These are phyloP conservation scores for Coniferiporia sulphurascens DNA, from an alignment of 1,284 basidiomycete species.

Conservation along the genomic window DNA sequence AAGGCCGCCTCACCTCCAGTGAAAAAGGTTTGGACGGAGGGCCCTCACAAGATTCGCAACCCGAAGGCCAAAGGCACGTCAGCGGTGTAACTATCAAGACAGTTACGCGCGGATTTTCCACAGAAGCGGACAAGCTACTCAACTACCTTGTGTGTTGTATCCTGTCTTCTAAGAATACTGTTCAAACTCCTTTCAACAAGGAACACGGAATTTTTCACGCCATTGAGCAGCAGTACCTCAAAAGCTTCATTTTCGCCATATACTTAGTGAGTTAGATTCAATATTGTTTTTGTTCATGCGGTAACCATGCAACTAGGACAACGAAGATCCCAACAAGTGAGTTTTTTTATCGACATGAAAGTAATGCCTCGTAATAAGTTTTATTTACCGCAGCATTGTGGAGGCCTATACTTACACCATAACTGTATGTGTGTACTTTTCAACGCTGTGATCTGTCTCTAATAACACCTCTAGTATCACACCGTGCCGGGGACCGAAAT, in stretches of 20 bases:
- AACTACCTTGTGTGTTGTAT: conserved; percentile 60
- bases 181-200: conserved; percentile 32
- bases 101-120: conserved; percentile 67
- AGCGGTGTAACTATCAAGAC: conserved; percentile 45
- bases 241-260: conserved; percentile 76
- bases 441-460: not conserved
- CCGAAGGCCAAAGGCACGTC: conserved; percentile 17
- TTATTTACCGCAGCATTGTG: conserved; percentile 49
- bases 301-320: conserved; percentile 44
- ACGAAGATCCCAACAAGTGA: conserved; percentile 74
- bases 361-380: not conserved
- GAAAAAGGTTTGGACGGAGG: conserved; percentile 22
- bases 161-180: conserved; percentile 12
- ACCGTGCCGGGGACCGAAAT: conserved; percentile 20
- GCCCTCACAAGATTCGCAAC: conserved; percentile 21
- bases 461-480: conserved; percentile 19
- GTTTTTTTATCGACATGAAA: conserved; percentile 22
- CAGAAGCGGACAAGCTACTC: conserved; percentile 73
- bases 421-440: conserved; percentile 40
- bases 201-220: conserved; percentile 80
- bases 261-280: conserved; percentile 53
- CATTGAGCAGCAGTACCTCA: conserved; percentile 68
- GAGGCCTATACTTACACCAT: conserved; percentile 83
- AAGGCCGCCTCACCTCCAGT: conserved; percentile 31
- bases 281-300: not conserved